These are phyloP conservation scores for Tolypocladium cylindrosporum DNA, from an alignment of 2,329 filamentous ascomycete genomes.

Conservation along the genomic window DNA sequence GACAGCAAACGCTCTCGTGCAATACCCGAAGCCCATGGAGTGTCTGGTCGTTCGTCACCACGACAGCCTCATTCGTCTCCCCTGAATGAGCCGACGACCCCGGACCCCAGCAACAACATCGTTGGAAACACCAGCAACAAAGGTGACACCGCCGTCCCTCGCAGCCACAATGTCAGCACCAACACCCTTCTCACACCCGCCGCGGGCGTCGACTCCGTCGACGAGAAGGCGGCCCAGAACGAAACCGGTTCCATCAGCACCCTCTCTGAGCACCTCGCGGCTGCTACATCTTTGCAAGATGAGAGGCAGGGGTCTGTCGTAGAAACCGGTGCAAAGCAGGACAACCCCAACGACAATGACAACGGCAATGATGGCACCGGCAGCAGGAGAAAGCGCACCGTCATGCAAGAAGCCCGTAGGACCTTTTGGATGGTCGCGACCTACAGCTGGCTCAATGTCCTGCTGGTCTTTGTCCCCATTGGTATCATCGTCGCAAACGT, in stretches of 20 bases:
- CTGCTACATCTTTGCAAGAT: constrained; percentile 37
- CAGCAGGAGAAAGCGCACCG: constrained; percentile 25
- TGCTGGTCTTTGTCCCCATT: constrained; percentile 68
- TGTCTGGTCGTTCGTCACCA: constrained; percentile 24
- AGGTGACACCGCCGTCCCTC: constrained; percentile 6
- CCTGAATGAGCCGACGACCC: constrained; percentile 3
- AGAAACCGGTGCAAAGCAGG: constrained; percentile 21
- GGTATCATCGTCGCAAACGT: constrained; percentile 58
- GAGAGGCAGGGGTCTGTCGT: constrained; percentile 48
- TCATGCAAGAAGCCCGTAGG: constrained; percentile 39
- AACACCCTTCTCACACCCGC: constrained; percentile 1
- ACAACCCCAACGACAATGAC: constrained; percentile 6
- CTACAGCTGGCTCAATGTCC: constrained; percentile 68
- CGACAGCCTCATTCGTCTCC: constrained; percentile 11
- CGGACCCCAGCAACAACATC: neutral
- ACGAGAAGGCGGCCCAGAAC: constrained; percentile 10
- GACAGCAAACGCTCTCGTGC: constrained; percentile 47
- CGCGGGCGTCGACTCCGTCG: constrained; percentile 3
- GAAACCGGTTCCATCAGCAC: constrained; percentile 15
- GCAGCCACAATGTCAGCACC: neutral
- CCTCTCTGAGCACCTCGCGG: constrained; percentile 15
- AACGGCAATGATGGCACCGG: constrained; percentile 17
- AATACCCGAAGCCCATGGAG: constrained; percentile 45
- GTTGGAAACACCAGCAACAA: constrained; percentile 15
- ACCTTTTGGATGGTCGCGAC: constrained; percentile 47